A percentile compares a stretch with the other conserved stretches of the same genome.
These are phyloP conservation scores for Irpex sp. DNA, from an alignment of 1,284 basidiomycete genomes.

Conservation along the genomic window DNA sequence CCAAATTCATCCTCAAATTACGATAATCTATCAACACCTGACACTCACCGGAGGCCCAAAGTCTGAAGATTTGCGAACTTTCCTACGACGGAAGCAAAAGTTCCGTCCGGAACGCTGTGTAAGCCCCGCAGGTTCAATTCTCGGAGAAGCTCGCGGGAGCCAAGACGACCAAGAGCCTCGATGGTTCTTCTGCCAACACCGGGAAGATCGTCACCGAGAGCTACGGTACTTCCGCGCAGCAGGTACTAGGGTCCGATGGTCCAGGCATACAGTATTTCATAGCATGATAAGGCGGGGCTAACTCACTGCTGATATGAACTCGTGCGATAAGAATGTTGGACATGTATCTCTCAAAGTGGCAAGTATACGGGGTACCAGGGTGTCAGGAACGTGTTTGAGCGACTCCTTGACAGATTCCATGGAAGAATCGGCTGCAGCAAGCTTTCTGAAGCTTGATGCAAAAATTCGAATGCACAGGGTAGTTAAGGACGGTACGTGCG, in stretches of 20 bases:
- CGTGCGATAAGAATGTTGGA: constrained; percentile 45
- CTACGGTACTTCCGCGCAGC: constrained; percentile 49
- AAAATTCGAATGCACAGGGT: constrained; percentile 50
- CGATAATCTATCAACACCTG: background rate
- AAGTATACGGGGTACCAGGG: constrained; percentile 47
- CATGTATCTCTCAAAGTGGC: constrained; percentile 42
- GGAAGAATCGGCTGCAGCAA: constrained; percentile 34
- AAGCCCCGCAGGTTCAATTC: constrained; percentile 51
- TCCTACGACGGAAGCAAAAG: constrained; percentile 46
- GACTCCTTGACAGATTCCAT: constrained; percentile 38
- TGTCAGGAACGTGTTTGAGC: constrained; percentile 52
- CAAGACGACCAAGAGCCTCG: constrained; percentile 31
- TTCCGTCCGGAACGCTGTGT: constrained; percentile 45
- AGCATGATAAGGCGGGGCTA: background rate
- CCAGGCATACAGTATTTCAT: background rate
- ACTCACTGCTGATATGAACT: constrained; percentile 52
- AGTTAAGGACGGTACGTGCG: constrained; percentile 36
- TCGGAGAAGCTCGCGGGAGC: constrained; percentile 34
- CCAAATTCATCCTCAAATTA: background rate
- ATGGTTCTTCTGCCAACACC: constrained; percentile 52
- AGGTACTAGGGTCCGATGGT: constrained; percentile 42
- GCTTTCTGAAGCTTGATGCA: constrained; percentile 37
- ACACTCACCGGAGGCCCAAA: constrained; percentile 50
- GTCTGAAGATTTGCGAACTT: constrained; percentile 42
- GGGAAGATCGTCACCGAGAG: constrained; percentile 43